phyloP scores from a whole-genome alignment of 495 filamentous ascomycete genomes.

The Filosporella fistucella region DNA sequence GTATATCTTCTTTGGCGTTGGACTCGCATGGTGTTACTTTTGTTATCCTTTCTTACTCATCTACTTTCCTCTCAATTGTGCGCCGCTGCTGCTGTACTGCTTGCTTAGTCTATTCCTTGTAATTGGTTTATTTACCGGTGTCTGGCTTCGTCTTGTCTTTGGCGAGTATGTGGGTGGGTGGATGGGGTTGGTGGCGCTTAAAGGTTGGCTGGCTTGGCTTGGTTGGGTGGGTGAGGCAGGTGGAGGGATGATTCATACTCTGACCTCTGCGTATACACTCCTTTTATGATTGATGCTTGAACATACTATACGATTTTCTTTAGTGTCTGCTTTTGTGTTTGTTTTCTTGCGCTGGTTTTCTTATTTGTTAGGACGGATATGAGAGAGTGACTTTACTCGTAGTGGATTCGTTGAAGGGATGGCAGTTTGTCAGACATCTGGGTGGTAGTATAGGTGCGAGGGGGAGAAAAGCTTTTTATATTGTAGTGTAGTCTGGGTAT shows the following conservation, averaged over 20 bases:
- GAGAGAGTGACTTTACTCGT: too few relatives aligned
- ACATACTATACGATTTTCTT: constrained; percentile 25
- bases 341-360: background rate
- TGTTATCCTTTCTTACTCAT: background rate
- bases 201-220: background rate
- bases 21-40: background rate
- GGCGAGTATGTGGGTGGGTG: too few relatives aligned
- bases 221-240: background rate
- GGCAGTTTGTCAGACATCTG: too few relatives aligned
- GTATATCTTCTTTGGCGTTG: background rate
- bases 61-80: background rate
- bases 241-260: constrained; percentile 1
- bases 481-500: too few relatives aligned
- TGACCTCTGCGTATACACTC: too few relatives aligned
- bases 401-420: too few relatives aligned
- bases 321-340: background rate
- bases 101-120: background rate
- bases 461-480: too few relatives aligned
- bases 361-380: too few relatives aligned
- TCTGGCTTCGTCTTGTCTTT: background rate
- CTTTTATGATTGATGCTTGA: constrained; percentile 23
- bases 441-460: too few relatives aligned
- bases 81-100: background rate
- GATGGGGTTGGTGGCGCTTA: too few relatives aligned
- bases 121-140: background rate